Evolutionary conservation across 179 eudicot genomes (phyloP).

Genomic region (Nepenthes alata): DNA sequence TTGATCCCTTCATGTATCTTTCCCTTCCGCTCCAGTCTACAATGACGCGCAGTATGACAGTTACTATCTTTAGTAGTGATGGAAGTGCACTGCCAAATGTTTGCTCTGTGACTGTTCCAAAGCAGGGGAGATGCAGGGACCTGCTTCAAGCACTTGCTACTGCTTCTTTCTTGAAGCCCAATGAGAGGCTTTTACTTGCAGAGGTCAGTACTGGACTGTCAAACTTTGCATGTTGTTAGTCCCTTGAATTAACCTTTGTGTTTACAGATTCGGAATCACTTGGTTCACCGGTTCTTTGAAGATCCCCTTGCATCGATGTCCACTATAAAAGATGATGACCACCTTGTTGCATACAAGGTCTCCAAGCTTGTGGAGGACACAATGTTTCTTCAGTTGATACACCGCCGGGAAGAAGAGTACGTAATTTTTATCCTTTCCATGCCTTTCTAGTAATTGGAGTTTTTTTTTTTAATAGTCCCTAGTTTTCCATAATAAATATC

Average conservation of each 20-base stretch:
- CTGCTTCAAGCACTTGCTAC: constrained; percentile 78
- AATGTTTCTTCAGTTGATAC: constrained; percentile 75
- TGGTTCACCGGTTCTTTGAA: constrained; percentile 76
- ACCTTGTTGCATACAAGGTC: constrained; percentile 86
- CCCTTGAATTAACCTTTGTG: constrained; percentile 5
- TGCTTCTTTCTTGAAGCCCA: constrained; percentile 63
- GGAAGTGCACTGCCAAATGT: constrained; percentile 68
- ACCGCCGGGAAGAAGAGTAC: constrained; percentile 82
- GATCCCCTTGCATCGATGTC: constrained; percentile 75
- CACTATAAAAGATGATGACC: constrained; percentile 85
- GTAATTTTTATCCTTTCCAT: constrained; percentile 14
- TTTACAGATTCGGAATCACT: constrained; percentile 65
- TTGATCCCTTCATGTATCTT: constrained; percentile 98
- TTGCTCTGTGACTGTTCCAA: constrained; percentile 74
- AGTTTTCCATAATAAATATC: neutral
- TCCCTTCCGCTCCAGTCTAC: constrained; percentile 95
- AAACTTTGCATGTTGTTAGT: constrained; percentile 1
- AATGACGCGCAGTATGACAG: constrained; percentile 65
- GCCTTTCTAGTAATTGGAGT: neutral
- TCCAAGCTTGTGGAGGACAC: constrained; percentile 51
- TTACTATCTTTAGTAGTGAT: constrained; percentile 72
- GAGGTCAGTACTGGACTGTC: constrained; percentile 41
- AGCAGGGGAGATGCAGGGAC: constrained; percentile 94
- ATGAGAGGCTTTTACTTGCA: constrained; percentile 90
- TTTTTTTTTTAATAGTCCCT: neutral